Evolutionary conservation across 78 protist species (phyloP).

Genomic region (Anaeramoeba flamelloides): DNA sequence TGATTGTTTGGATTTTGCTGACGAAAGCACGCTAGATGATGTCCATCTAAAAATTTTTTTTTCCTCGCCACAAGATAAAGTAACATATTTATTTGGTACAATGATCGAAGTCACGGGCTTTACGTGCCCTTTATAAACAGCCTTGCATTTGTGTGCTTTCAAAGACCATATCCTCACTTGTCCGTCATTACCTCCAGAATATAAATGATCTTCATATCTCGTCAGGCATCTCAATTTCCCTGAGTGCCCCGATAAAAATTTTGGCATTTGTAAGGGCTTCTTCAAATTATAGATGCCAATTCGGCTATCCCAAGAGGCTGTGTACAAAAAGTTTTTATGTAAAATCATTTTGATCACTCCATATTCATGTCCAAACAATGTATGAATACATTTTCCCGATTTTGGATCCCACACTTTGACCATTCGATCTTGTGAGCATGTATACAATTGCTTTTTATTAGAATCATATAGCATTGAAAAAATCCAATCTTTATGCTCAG

Average conservation of each 20-base stretch:
- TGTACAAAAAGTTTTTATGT: not conserved
- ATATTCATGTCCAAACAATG: not conserved
- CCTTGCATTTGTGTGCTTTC: not conserved
- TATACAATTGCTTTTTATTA: too few relatives aligned
- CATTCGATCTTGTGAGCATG: too few relatives aligned
- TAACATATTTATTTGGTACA: too few relatives aligned
- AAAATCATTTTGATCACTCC: not conserved
- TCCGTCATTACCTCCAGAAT: not conserved
- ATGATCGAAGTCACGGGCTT: too few relatives aligned
- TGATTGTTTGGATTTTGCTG: not conserved
- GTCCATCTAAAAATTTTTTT: not conserved
- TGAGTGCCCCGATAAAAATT: not conserved
- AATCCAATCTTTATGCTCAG: too few relatives aligned
- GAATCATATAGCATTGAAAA: too few relatives aligned
- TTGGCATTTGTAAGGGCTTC: too few relatives aligned
- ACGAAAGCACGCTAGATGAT: too few relatives aligned
- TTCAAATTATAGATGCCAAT: not conserved
- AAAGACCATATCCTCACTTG: not conserved
- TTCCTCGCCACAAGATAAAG: not conserved
- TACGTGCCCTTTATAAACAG: not conserved
- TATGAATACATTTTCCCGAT: not conserved
- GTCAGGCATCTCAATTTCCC: not conserved
- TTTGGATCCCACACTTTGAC: too few relatives aligned
- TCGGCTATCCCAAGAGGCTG: not conserved
- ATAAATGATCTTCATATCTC: not conserved